Base-by-base conservation (phyloP, 2,329 filamentous ascomycete genomes). In the Aphanocladium album region DNA sequence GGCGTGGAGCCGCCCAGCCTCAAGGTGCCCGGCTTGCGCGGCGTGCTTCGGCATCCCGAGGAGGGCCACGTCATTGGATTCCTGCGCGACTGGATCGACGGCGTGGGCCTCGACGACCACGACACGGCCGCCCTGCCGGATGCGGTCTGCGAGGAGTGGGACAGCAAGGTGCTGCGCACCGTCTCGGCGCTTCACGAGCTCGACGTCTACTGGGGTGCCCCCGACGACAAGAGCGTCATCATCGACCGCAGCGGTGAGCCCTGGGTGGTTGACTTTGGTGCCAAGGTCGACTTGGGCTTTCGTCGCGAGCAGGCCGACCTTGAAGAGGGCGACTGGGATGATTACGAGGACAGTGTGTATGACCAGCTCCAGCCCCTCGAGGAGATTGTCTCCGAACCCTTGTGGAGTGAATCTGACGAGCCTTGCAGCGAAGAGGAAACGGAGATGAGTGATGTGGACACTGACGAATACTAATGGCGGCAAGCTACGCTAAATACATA, bases 1-100 rank as follows among this genome's bases (percentile, higher is more conserved):
- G 17, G 16, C 33, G 21, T 5, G 19, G 27, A 11, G 21, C 14
- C 30, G 2, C 57, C 33, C 33, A 12, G n/a, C 19, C 30, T 55
- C 3, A 50, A 41, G 12, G 50, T 60, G 16, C 58, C 58, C 3
- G 3, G 9, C 6, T 50, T 60, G n/a, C 58, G 50, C 30, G 58
- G 58, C 41, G 25, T 55, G 19, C n/a, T 60, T 16, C 51, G 43
- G 21, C 58, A 60, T n/a, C 58, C 58, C 2, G n/a, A 21, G 1
- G 58, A 60, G 41, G 58, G 58, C 51, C 51, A 60, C n/a, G 58
- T 60, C 12, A 21, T 60, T 7, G 58, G 58, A 21, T 60, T 60
- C 43, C 51, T 60, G 19, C 58, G 58, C 58, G 58, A 60, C 21
- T 60, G 58, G 58, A 45, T 60, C 11, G 51, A 51, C 21, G 58